These are phyloP conservation scores for Exophiala sideris DNA, from an alignment of 2,329 filamentous ascomycete species.

Conservation along the genomic window DNA sequence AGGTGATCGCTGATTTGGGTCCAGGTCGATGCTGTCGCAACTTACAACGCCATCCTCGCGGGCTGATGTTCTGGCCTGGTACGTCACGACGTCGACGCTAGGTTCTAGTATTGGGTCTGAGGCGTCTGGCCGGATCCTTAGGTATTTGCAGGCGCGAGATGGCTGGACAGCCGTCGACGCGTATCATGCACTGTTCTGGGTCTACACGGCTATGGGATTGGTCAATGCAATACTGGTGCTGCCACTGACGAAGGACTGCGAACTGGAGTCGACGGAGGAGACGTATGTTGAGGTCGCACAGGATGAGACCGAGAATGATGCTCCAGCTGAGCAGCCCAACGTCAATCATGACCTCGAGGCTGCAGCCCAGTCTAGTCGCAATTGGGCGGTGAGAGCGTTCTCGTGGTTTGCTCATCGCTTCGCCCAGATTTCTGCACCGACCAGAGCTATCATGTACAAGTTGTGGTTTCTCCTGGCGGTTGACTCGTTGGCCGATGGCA, in stretches of 20 bases:
- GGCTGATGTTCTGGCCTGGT: conserved; percentile 29
- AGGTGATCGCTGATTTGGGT: conserved; percentile 1
- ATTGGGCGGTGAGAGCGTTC: not conserved
- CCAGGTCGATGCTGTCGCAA: conserved; percentile 39
- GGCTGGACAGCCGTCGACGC: conserved; percentile 51
- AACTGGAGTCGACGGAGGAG: conserved; percentile 39
- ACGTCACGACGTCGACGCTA: conserved; percentile 53
- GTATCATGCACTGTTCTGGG: conserved; percentile 58
- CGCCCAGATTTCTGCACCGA: conserved; percentile 56
- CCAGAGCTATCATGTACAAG: conserved; percentile 59
- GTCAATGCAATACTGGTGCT: conserved; percentile 49
- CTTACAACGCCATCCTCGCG: conserved; percentile 26
- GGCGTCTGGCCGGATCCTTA: conserved; percentile 51
- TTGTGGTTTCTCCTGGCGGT: conserved; percentile 63
- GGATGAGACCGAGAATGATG: conserved; percentile 18
- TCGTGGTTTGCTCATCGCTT: conserved; percentile 32
- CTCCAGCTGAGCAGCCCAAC: not conserved
- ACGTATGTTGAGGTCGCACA: conserved; percentile 24
- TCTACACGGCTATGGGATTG: conserved; percentile 56
- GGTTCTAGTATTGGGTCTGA: conserved; percentile 56
- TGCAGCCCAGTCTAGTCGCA: not conserved
- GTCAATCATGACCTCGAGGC: not conserved
- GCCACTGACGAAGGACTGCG: conserved; percentile 51
- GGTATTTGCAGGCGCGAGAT: conserved; percentile 43
- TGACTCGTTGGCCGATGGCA: conserved; percentile 64